These are phyloP conservation scores for Pichia manshurica DNA, from an alignment of 805 yeast genomes.

Conservation along the genomic window DNA sequence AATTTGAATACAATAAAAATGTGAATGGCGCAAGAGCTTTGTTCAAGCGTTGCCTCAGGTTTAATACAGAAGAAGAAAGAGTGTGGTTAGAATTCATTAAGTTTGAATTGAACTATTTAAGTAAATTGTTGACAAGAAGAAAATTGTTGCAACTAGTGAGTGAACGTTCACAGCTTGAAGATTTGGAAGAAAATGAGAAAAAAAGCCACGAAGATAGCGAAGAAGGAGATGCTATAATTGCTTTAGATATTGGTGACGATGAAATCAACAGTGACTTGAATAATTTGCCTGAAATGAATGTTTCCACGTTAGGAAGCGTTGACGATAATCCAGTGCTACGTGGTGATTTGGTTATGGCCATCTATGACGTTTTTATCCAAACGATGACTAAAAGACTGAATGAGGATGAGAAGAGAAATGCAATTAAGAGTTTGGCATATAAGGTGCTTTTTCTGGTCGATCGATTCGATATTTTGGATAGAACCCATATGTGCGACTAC, in stretches of 20 bases:
- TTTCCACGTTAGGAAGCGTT: conserved; percentile 78
- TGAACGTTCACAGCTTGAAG: conserved; percentile 58
- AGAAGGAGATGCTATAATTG: conserved; percentile 20
- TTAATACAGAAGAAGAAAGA: conserved; percentile 65
- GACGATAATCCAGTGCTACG: conserved; percentile 74
- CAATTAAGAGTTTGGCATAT: conserved; percentile 24
- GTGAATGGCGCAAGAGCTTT: conserved; percentile 84
- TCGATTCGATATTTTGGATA: conserved; percentile 61
- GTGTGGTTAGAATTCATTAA: conserved; percentile 85
- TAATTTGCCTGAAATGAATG: conserved; percentile 74
- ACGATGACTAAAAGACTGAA: conserved; percentile 32
- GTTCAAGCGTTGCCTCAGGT: conserved; percentile 77
- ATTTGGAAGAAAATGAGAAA: conserved; percentile 38
- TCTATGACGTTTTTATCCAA: conserved; percentile 63
- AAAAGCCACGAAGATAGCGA: conserved; percentile 13
- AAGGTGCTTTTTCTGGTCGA: conserved; percentile 56
- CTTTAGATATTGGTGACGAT: conserved; percentile 18
- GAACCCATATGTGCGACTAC: conserved; percentile 61
- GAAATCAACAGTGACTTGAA: conserved; percentile 63
- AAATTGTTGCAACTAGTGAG: conserved; percentile 72
- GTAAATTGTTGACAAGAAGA: conserved; percentile 79
- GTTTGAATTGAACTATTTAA: conserved; percentile 79
- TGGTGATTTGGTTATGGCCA: conserved; percentile 66
- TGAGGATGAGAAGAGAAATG: conserved; percentile 15
- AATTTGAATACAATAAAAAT: conserved; percentile 81